These are phyloP conservation scores for Aspergillus brasiliensis DNA, from an alignment of 2,329 filamentous ascomycete species.

Conservation along the genomic window DNA sequence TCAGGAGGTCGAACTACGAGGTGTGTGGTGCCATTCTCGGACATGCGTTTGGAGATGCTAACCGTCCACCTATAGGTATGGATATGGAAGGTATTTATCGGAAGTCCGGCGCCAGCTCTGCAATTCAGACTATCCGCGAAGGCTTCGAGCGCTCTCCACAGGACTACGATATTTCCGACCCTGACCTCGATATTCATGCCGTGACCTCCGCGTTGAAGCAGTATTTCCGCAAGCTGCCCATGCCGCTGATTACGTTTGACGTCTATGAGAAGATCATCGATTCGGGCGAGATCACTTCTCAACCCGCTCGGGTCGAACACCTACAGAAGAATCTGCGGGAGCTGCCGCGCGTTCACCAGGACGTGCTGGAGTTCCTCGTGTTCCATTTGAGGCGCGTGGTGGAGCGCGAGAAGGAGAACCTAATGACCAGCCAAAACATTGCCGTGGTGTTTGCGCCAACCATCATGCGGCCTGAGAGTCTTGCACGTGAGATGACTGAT, in stretches of 20 bases:
- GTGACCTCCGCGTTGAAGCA: constrained; percentile 96
- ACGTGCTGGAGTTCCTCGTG: constrained; percentile 89
- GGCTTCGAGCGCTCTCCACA: constrained; percentile 78
- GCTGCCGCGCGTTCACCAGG: constrained; percentile 80
- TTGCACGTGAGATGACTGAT: constrained; percentile 94
- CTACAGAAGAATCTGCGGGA: constrained; percentile 73
- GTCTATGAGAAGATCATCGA: constrained; percentile 89
- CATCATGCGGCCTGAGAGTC: constrained; percentile 87
- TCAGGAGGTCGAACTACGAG: constrained; percentile 91
- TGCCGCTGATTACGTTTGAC: constrained; percentile 85
- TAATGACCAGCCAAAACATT: constrained; percentile 96
- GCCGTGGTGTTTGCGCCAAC: constrained; percentile 97
- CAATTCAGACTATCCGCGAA: constrained; percentile 85
- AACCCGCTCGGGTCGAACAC: constrained; percentile 68
- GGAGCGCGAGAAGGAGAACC: constrained; percentile 76
- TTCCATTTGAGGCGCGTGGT: constrained; percentile 91
- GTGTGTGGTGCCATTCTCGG: constrained; percentile 41
- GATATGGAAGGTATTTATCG: constrained; percentile 97
- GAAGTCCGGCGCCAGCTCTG: constrained; percentile 90
- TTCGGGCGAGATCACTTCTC: constrained; percentile 61
- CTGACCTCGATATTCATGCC: constrained; percentile 90
- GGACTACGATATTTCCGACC: constrained; percentile 90
- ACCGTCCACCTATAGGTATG: constrained; percentile 60
- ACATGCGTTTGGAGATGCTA: constrained; percentile 9
- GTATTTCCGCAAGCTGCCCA: constrained; percentile 92